Evolutionary conservation across 495 filamentous ascomycete species (phyloP), one percentile per base, ranked within the genome.

Genomic region (Friedmanniomyces simplex): DNA sequence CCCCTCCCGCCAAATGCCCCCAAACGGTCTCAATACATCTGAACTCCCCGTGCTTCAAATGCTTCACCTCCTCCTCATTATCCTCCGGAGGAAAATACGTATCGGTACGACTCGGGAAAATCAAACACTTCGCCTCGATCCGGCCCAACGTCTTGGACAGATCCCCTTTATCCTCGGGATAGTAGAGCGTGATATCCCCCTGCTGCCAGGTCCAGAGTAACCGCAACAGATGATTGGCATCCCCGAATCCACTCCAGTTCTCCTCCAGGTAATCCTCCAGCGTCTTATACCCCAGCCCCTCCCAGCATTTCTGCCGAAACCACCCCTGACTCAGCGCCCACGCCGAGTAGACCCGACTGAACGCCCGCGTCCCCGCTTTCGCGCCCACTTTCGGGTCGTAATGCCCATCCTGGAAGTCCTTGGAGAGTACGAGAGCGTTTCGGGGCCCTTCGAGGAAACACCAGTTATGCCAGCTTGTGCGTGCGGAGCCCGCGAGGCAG

Each of bases 401-500:
- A 14, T 60, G 52, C 26, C 71, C 73, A 18, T 67, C 70, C 7
- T 64, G 58, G 61, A 69, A 77, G 59, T 78, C 76, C n/a, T 59
- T 50, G 47, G 67, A 68, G n/a, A 66, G 66, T 12, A 64, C 55
- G n/a, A 77, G 63, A 5, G 73, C 75, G 4, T 68, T 55, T 41
- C 64, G 71, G 0, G 75, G 75, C 0, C 76, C 76, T 64, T 77
- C 76, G 24, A 78, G 64, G 58, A 78, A 78, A 1, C 68, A 66
- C 57, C 69, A 76, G 55, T 77, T 77, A 54, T 78, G 76, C 14
- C 63, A 63, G 50, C 66, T 70, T 1, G 76, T 77, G 21, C 67
- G 65, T 0, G 75, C 72, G 8, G 66, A 66, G n/a, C 70, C 67
- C 50, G 72, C 73, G 18, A 77, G 67, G 0, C 67, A 59, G 13